Evolutionary conservation across 208 protist species (phyloP).

Genomic region (Trypanosomatidae sp.): DNA sequence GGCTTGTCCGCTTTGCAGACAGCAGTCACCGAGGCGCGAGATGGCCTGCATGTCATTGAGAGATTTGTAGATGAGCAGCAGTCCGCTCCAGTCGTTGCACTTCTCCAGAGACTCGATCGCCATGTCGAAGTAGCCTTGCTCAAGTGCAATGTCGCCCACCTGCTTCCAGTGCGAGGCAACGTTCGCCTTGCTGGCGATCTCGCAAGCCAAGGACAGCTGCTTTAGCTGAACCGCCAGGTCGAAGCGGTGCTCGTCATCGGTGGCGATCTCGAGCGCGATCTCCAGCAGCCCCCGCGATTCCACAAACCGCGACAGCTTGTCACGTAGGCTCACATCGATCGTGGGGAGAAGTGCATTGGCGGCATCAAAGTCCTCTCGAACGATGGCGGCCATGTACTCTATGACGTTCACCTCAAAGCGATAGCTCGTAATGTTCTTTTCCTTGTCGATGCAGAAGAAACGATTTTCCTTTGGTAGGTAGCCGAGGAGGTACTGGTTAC

Average conservation of each 20-base stretch:
- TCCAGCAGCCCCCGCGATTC: conserved; percentile 92
- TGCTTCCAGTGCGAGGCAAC: conserved; percentile 93
- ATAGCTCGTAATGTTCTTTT: conserved; percentile 93
- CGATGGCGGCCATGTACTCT: conserved; percentile 97
- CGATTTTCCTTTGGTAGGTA: conserved; percentile 96
- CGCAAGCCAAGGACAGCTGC: conserved; percentile 66
- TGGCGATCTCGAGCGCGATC: conserved; percentile 93
- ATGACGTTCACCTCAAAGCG: conserved; percentile 92
- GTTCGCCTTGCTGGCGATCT: conserved; percentile 66
- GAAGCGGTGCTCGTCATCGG: conserved; percentile 95
- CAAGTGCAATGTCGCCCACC: conserved; percentile 93
- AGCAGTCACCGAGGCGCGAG: conserved; percentile 61
- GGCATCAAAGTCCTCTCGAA: conserved; percentile 93
- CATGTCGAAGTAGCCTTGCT: conserved; percentile 74
- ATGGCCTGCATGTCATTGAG: conserved; percentile 72
- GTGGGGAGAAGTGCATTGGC: conserved; percentile 82
- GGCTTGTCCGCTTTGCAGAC: conserved; percentile 67
- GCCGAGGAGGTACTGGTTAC: conserved; percentile 89
- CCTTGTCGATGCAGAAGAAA: conserved; percentile 97
- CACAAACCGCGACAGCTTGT: conserved; percentile 95
- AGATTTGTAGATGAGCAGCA: conserved; percentile 83
- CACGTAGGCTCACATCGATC: conserved; percentile 79
- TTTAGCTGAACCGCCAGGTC: conserved; percentile 94
- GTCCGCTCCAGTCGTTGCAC: conserved; percentile 68
- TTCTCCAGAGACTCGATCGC: conserved; percentile 68